These are phyloP conservation scores for Penstemon davidsonii DNA, from an alignment of 257 asterid genomes.

Conservation along the genomic window DNA sequence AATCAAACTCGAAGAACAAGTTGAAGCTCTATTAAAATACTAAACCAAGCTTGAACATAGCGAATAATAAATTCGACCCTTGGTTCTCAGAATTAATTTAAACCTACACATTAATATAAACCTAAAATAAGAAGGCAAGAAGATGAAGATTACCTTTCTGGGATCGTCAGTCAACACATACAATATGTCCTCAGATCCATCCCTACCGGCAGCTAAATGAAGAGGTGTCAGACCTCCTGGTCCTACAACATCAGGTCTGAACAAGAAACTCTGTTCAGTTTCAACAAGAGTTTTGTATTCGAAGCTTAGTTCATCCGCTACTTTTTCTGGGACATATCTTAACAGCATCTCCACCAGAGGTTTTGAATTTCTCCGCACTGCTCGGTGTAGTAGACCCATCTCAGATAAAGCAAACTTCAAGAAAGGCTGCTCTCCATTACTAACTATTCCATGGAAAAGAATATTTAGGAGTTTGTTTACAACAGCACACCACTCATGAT, in stretches of 20 bases:
- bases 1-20: too few species aligned
- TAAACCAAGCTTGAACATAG: too few species aligned
- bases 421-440: slow-evolving; percentile 46
- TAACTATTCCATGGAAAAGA: slow-evolving; percentile 57
- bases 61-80: too few species aligned
- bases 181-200: slow-evolving; percentile 65
- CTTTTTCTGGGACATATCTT: slow-evolving; percentile 54
- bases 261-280: slow-evolving; percentile 38
- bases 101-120: too few species aligned
- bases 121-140: background rate
- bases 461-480: slow-evolving; percentile 59
- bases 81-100: too few species aligned
- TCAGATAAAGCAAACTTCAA: slow-evolving; percentile 56
- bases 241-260: slow-evolving; percentile 67
- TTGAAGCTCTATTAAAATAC: too few species aligned
- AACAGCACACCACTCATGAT: slow-evolving; percentile 73
- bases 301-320: slow-evolving; percentile 48
- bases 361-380: slow-evolving; percentile 69
- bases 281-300: slow-evolving; percentile 44
- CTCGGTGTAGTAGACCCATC: slow-evolving; percentile 71
- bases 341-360: slow-evolving; percentile 65
- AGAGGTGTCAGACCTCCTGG: slow-evolving; percentile 82
- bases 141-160: slow-evolving; percentile 45
- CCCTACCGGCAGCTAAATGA: slow-evolving; percentile 82
- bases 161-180: slow-evolving; percentile 80